These are phyloP conservation scores for Colletotrichum chlorophyti DNA, from an alignment of 2,329 filamentous ascomycete species.

Conservation along the genomic window DNA sequence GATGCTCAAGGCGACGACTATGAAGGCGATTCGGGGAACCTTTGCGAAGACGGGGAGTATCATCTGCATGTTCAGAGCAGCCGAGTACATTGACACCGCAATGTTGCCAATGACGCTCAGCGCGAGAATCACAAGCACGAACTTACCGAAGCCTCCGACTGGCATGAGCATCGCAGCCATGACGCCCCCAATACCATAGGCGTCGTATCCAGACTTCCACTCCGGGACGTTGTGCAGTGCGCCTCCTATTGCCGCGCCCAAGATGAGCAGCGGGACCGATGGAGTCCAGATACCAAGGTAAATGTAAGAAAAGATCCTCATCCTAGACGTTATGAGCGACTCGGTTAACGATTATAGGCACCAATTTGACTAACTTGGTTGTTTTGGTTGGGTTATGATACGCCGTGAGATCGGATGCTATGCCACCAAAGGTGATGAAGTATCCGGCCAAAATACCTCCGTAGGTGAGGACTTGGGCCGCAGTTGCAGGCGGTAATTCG, in stretches of 20 bases:
- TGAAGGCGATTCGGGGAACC: conserved; percentile 49
- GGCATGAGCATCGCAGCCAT: conserved; percentile 40
- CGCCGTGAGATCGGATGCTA: conserved; percentile 63
- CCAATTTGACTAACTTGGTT: conserved; percentile 41
- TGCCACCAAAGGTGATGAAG: conserved; percentile 62
- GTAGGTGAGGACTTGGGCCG: conserved; percentile 49
- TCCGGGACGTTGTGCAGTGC: conserved; percentile 38
- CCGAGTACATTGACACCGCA: conserved; percentile 46
- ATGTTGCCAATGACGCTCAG: conserved; percentile 46
- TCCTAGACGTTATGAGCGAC: conserved; percentile 29
- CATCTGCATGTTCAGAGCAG: conserved; percentile 48
- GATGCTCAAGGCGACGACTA: conserved; percentile 44
- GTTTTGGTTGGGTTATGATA: conserved; percentile 55
- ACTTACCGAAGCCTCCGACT: conserved; percentile 42
- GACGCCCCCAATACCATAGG: conserved; percentile 40
- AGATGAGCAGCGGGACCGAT: conserved; percentile 41
- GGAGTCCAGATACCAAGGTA: conserved; percentile 55
- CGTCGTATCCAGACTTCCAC: conserved; percentile 38
- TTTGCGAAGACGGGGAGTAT: conserved; percentile 41
- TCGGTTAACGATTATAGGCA: background rate
- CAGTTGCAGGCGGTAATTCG: conserved; percentile 43
- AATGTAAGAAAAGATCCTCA: conserved; percentile 52
- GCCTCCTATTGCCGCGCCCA: conserved; percentile 47
- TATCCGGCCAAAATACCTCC: conserved; percentile 57
- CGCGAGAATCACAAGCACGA: conserved; percentile 44